Evolutionary conservation across 78 protist genomes (phyloP).

Genomic region (Dictyostelium citrinum): DNA sequence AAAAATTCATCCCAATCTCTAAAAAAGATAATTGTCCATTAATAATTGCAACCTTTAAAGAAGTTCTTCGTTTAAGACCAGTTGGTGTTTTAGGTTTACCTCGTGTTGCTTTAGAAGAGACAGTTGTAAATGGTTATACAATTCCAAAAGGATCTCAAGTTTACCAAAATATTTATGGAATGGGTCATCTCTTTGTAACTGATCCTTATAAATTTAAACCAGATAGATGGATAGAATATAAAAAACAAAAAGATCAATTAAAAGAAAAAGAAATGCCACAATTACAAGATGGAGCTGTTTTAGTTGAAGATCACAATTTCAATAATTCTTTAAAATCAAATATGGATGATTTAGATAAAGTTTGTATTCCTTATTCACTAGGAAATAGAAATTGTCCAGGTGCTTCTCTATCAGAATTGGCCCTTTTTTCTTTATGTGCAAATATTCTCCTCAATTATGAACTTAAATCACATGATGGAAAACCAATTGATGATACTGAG

Average conservation of each 20-base stretch:
- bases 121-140: background rate
- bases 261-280: background rate
- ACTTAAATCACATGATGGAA: background rate
- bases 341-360: background rate
- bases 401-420: background rate
- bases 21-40: background rate
- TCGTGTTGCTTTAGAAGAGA: background rate
- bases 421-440: background rate
- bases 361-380: background rate
- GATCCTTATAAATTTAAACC: constrained; percentile 27
- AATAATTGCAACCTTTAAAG: background rate
- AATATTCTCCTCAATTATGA: constrained; percentile 8
- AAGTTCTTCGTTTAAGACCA: constrained; percentile 6
- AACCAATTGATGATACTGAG: background rate
- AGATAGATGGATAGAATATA: constrained; percentile 32
- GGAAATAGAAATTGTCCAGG: constrained; percentile 10
- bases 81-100: constrained; percentile 35
- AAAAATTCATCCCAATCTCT: background rate
- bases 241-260: background rate
- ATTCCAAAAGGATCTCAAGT: constrained; percentile 26
- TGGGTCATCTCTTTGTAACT: background rate
- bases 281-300: background rate
- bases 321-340: background rate
- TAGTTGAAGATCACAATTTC: background rate
- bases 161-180: background rate